phyloP scores from a whole-genome alignment of 345 rosid species.

The Dipteronia sinensis region DNA sequence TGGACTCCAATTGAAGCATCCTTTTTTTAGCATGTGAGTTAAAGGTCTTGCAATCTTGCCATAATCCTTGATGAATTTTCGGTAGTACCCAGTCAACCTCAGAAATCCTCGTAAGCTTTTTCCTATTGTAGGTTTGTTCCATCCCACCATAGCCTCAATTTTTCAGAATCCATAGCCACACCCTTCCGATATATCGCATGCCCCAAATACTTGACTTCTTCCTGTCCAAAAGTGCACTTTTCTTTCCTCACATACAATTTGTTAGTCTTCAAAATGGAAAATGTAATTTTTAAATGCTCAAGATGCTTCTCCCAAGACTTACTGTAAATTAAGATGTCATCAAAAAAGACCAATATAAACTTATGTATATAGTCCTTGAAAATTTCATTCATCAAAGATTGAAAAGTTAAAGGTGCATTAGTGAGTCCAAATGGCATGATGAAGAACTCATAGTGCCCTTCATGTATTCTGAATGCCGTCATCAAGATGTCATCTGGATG shows the following conservation, averaged over 20 bases:
- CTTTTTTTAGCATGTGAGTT: background rate
- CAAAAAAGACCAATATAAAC: no score
- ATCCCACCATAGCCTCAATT: background rate
- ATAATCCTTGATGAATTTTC: no score
- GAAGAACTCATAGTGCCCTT: background rate
- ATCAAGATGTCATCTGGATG: background rate
- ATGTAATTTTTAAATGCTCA: no score
- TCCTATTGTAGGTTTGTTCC: background rate
- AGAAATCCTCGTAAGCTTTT: background rate
- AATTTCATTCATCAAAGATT: no score
- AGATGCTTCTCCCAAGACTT: no score
- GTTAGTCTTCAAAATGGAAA: no score
- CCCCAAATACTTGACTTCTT: no score
- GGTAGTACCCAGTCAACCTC: background rate
- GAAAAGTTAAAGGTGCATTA: background rate
- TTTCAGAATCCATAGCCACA: background rate
- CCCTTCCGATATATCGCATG: background rate
- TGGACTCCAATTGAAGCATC: background rate
- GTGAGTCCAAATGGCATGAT: constrained; percentile 6
- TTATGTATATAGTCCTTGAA: background rate
- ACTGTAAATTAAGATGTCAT: no score
- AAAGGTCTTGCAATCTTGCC: background rate
- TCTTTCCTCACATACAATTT: background rate
- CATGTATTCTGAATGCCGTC: background rate
- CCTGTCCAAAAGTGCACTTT: background rate